Evolutionary conservation across 1,139 yeast species (phyloP).

Genomic region (Pichia sp.): DNA sequence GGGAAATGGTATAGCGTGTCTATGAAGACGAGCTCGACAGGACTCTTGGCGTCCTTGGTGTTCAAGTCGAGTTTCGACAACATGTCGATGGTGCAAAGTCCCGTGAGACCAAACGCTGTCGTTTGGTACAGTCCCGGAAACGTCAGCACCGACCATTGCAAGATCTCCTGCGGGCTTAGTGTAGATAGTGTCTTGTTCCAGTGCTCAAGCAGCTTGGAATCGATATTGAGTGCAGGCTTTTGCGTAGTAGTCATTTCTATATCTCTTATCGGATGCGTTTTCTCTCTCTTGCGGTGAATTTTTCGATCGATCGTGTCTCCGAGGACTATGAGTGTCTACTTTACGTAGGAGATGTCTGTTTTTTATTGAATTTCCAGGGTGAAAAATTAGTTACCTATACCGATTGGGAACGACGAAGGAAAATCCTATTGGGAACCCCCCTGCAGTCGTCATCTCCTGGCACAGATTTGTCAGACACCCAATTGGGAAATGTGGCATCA

Average conservation of each 20-base stretch:
- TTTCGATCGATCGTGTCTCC: no score
- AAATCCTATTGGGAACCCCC: no score
- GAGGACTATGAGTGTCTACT: no score
- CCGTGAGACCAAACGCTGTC: constrained; percentile 93
- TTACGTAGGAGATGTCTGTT: no score
- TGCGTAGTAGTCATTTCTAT: neutral
- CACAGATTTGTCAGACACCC: no score
- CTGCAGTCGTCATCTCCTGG: no score
- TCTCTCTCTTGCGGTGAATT: neutral
- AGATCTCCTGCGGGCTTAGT: constrained; percentile 64
- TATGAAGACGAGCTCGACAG: constrained; percentile 74
- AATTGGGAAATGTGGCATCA: no score
- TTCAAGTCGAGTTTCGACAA: constrained; percentile 48
- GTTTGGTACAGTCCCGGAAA: constrained; percentile 84
- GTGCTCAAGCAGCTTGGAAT: constrained; percentile 51
- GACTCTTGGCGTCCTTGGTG: constrained; percentile 32
- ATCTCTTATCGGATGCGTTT: neutral
- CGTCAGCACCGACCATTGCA: constrained; percentile 77
- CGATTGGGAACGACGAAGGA: no score
- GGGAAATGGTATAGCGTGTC: constrained; percentile 93
- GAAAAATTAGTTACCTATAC: no score
- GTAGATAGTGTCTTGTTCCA: constrained; percentile 58
- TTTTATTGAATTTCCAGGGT: no score
- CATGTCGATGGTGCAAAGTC: constrained; percentile 83
- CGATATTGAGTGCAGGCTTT: constrained; percentile 29